phyloP scores from a whole-genome alignment of 2,329 filamentous ascomycete species.

The Paraphoma chrysanthemicola region DNA sequence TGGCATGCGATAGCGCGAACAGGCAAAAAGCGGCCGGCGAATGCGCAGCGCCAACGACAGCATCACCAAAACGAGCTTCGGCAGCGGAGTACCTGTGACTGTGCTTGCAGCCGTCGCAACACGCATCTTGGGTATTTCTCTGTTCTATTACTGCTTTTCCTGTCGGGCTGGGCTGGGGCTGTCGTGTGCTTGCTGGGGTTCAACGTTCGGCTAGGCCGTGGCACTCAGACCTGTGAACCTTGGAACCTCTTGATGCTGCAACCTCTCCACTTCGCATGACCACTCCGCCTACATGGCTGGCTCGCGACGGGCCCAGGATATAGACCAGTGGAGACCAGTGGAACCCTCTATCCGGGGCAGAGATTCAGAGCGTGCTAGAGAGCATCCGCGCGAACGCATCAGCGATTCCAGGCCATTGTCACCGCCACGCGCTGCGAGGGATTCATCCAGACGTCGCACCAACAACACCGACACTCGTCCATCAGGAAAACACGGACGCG shows the following conservation, averaged over 20 bases:
- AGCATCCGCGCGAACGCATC: constrained; percentile 33
- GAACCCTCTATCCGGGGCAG: constrained; percentile 44
- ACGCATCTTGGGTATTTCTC: constrained; percentile 11
- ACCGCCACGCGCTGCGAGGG: constrained; percentile 46
- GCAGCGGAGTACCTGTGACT: constrained; percentile 25
- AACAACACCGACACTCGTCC: constrained; percentile 36
- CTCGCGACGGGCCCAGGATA: constrained; percentile 50
- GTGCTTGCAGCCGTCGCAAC: constrained; percentile 16
- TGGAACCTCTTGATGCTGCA: constrained; percentile 46
- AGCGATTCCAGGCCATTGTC: constrained; percentile 43
- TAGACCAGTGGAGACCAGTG: constrained; percentile 54
- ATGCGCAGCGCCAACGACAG: constrained; percentile 31
- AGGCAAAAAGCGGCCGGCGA: constrained; percentile 35
- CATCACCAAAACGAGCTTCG: constrained; percentile 32
- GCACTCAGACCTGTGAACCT: constrained; percentile 44
- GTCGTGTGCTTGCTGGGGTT: constrained; percentile 26
- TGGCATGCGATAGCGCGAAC: constrained; percentile 32
- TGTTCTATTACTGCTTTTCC: constrained; percentile 13
- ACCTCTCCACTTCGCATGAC: constrained; percentile 44
- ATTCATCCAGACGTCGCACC: constrained; percentile 38
- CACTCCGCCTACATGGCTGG: constrained; percentile 53
- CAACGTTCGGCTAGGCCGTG: constrained; percentile 46
- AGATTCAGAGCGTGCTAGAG: constrained; percentile 26
- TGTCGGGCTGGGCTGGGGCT: constrained; percentile 25
- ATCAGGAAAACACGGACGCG: constrained; percentile 33